Evolutionary conservation across 2,329 filamentous ascomycete genomes (phyloP), one percentile per base, ranked within the genome.

Genomic region (Exophiala mesophila): DNA sequence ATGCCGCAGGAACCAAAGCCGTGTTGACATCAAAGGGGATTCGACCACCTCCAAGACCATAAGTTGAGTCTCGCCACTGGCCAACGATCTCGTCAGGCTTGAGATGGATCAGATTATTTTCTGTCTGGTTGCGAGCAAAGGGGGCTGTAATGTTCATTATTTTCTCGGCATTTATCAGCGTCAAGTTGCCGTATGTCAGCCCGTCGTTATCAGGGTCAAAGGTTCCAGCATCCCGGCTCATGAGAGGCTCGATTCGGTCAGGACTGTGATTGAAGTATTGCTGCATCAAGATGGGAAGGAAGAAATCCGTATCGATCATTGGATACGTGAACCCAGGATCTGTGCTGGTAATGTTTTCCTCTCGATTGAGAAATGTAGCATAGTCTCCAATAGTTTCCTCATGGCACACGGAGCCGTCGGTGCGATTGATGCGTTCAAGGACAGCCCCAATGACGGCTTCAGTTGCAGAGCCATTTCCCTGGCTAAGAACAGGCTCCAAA

Each of bases 11-110:
- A 0, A 74, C 75, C 0, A 83, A 64, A 1, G 76, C 79, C 0
- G 76, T 76, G 53, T 83, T 83, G 17, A 83, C 78, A 47, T 82
- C 73, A 55, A 78, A 83, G 0, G 80, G 78, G n/a, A 81, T 76
- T 0, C 74, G 69, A 2, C 77, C 79, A 23, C 77, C 77, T 1
- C 76, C 80, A 10, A 83, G 65, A 10, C 80, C 78, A 36, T 73
- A 74, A 1, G 63, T 69, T 12, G 73, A 78, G 49, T 83, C 80
- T 35, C 80, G 69, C 80, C 79, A 83, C 56, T 83, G 63, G 0
- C 80, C 80, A 0, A 81, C 76, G 1, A 69, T 49, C 46, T 80
- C 60, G 5, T 63, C 69, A 0, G 71, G 55, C 44, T 77, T 77
- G 0, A 83, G 64, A 44, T 71, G 74, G 10, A 83, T 72, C 2